Evolutionary conservation across 2,329 filamentous ascomycete genomes (phyloP).

Genomic region (Penicillium decumbens): DNA sequence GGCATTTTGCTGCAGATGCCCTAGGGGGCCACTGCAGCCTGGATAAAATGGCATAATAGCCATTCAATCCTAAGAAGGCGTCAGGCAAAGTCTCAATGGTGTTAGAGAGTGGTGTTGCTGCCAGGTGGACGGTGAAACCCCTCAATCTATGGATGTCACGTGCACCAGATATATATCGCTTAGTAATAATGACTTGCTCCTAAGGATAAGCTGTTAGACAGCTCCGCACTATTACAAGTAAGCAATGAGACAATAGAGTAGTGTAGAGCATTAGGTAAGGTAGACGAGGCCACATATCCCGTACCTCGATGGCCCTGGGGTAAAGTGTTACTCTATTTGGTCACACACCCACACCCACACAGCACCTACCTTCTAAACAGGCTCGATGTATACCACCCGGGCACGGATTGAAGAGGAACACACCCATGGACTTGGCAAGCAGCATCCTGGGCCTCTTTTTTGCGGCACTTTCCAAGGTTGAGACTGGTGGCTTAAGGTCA

Average conservation of each 20-base stretch:
- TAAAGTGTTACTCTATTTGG: too few species aligned
- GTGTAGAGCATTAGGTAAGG: too few species aligned
- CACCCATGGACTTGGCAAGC: too few species aligned
- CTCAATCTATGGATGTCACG: slow-evolving; percentile 17
- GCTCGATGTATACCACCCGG: too few species aligned
- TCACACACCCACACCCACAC: too few species aligned
- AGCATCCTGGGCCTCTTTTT: background rate
- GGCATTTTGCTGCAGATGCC: slow-evolving; percentile 7
- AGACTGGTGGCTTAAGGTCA: background rate
- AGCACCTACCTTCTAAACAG: too few species aligned
- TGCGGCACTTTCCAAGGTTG: background rate
- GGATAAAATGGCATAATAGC: background rate
- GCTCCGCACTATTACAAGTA: too few species aligned
- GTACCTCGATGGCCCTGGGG: too few species aligned
- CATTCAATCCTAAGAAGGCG: slow-evolving; percentile 3
- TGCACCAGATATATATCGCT: slow-evolving; percentile 4
- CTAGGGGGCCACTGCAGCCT: slow-evolving; percentile 6
- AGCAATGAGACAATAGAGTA: too few species aligned
- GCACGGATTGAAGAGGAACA: too few species aligned
- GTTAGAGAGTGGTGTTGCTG: slow-evolving; percentile 3
- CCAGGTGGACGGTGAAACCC: slow-evolving; percentile 15
- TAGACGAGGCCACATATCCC: too few species aligned
- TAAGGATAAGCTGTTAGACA: background rate
- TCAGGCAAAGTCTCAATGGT: slow-evolving; percentile 1
- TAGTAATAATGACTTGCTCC: background rate